Evolutionary conservation across 1,139 yeast genomes (phyloP), one percentile per base, ranked within the genome.

Genomic region (Lodderomyces parapsilosis): DNA sequence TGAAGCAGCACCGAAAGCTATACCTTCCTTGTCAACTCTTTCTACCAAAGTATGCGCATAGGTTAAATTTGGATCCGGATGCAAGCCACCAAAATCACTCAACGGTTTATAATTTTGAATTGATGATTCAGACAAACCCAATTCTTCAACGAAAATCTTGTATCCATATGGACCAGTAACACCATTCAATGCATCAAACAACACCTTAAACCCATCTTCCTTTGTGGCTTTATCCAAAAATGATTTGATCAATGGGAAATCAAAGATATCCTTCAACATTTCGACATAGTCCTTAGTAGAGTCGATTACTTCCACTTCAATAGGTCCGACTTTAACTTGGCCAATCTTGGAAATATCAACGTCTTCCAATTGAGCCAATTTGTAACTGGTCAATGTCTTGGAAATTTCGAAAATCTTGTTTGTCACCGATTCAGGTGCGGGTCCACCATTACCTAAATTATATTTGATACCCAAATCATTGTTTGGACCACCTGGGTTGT

Each of bases 401-500:
- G 96, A 81, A 33, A 72, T 77, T 47, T 83, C 93, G 67, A 69
- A 93, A 58, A 93, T 93, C 65, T 82, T 80, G 68, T 94, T 78
- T 22, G 99, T 93, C 49, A 93, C 94, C 15, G 86, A 71, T 65
- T 93, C 99, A 4, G 99, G 99, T n/a, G 99, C 99, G 33, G 99
- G 99, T 2, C 97, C 99, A 51, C 99, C 99, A 59, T 93, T 91
- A 50, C 88, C 81, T 65, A 94, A 74, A 66, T 93, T 93, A 74
- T 93, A 93, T 72, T 93, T 93, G 72, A 93, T 93, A 46, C 99
- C 99, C 64, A 91, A 79, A 62, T 93, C 99, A 50, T 88, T 82
- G 30, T 76, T 68, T 47, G 97, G 97, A 6, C 98, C 98, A 62
- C 99, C 99, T n/a, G 99, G 99, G 66, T 93, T 93, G 67, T 93